Base-by-base conservation (phyloP, 805 yeast species). In the Zygoascus bituminiphila region DNA sequence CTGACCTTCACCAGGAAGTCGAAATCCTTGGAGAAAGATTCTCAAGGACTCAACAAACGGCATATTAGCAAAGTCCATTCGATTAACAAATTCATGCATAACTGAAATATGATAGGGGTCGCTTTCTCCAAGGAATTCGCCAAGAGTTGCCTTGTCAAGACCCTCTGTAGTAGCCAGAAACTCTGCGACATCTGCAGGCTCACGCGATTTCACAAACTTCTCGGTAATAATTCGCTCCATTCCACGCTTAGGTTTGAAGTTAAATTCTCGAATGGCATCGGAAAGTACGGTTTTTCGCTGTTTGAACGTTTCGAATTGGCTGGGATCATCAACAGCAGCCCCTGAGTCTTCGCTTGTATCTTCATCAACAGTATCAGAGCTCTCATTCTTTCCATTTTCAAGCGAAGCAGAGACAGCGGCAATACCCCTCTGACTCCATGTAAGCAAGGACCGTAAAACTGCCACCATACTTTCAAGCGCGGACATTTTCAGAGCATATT, bases 1-100 rank as follows among this genome's bases (percentile, higher is more conserved):
- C 68, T 93, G 99, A 4, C 96, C 89, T 68, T 93, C 99, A 45
- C 99, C 99, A 2, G 99, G 98, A 51, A 93, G 74, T 63, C 98
- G 75, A 69, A 93, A 94, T 43, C 79, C 75, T 61, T 94, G 98
- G 51, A 93, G 73, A 60, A 88, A 88, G 14, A 69, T 71, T 56
- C 98, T 77, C 70, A 93, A 71, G 0, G 98, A 94, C 56, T 83
- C 95, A 14, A 89, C 88, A 61, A 93, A 88, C 1, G 79, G 70
- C 55, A 75, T 63, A 29, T 74, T 73, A 4, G 75, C 68, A 63
- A 93, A 91, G 48, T 88, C 86, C 81, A 93, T 82, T 54, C 75
- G 69, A 61, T 89, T 96, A 24, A 91, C 95, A 69, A 93, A 93
- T 5, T 88, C 84, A 65, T 89, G 96, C 97, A 91, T 88, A 35